phyloP scores from a whole-genome alignment of 2,329 filamentous ascomycete species.

The Aspergillus novoparasiticus region DNA sequence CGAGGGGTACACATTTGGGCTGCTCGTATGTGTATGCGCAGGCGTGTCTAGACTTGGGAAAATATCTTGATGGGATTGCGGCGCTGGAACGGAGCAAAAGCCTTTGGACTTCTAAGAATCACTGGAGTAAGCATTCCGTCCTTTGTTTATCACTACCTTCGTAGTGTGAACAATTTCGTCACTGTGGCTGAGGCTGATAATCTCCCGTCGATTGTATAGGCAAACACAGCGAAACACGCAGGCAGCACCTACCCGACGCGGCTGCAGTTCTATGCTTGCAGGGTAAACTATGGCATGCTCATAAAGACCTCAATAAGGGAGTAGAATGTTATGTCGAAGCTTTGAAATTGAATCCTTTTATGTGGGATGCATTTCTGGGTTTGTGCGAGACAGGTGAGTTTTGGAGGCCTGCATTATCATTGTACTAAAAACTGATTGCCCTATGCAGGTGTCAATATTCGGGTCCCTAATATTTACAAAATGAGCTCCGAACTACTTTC shows the following conservation, averaged over 20 bases:
- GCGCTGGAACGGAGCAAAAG: conserved; percentile 79
- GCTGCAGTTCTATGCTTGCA: conserved; percentile 81
- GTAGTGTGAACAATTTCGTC: neutral
- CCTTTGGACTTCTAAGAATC: conserved; percentile 75
- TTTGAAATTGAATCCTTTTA: conserved; percentile 87
- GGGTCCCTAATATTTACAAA: conserved; percentile 84
- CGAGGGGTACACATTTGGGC: conserved; percentile 74
- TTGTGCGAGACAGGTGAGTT: conserved; percentile 74
- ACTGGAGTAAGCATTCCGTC: conserved; percentile 65
- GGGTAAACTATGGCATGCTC: conserved; percentile 81
- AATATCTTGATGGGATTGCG: conserved; percentile 76
- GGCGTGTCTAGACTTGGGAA: conserved; percentile 77
- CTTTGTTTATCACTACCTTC: neutral
- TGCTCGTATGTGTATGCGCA: conserved; percentile 93
- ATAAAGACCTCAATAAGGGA: conserved; percentile 79
- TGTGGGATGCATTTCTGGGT: conserved; percentile 94
- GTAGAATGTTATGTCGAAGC: conserved; percentile 85
- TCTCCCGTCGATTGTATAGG: conserved; percentile 41
- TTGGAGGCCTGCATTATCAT: neutral
- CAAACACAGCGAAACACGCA: conserved; percentile 73
- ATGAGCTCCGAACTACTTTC: conserved; percentile 65
- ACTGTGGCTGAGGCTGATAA: conserved; percentile 6
- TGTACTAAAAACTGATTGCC: conserved; percentile 12
- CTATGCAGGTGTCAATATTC: conserved; percentile 70
- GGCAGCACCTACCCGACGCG: conserved; percentile 78